These are phyloP conservation scores for Castanopsis chinensis DNA, from an alignment of 306 rosid species.

Conservation along the genomic window DNA sequence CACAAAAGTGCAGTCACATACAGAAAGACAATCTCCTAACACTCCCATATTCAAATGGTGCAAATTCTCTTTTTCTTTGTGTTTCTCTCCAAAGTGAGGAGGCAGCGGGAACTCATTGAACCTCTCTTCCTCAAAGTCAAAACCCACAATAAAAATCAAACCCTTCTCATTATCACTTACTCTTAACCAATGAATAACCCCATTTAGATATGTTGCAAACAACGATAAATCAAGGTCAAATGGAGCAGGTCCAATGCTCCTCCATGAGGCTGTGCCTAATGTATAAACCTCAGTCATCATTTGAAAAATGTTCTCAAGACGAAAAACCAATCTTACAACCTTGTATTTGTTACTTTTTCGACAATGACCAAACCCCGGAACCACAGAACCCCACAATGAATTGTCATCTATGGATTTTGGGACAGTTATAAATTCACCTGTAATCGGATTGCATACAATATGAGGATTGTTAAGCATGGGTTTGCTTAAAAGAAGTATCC, in stretches of 20 bases:
- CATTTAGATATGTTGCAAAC: slow-evolving; percentile 2
- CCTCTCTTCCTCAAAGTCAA: neutral
- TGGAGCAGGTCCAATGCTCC: slow-evolving; percentile 10
- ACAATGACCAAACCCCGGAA: slow-evolving; percentile 5
- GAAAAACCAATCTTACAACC: slow-evolving; percentile 2
- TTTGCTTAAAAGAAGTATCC: neutral
- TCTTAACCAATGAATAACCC: slow-evolving; percentile 15
- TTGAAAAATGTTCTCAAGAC: neutral
- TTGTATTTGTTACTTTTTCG: neutral
- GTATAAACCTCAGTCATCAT: slow-evolving; percentile 12
- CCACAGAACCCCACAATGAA: neutral
- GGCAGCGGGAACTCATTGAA: neutral
- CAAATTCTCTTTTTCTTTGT: neutral
- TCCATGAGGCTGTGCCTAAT: slow-evolving; percentile 12
- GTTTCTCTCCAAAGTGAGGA: neutral
- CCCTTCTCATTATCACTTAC: neutral
- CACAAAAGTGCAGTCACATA: neutral
- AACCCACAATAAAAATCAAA: neutral
- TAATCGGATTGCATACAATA: slow-evolving; percentile 14
- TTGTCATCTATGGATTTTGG: neutral
- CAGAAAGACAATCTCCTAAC: slow-evolving; percentile 4
- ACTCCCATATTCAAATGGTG: neutral
- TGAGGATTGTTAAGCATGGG: neutral
- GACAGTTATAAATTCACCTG: slow-evolving; percentile 5
- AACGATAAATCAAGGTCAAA: neutral